Evolutionary conservation across 2,329 filamentous ascomycete species (phyloP), one percentile per base, ranked within the genome.

Genomic region (Fusarium illudens): DNA sequence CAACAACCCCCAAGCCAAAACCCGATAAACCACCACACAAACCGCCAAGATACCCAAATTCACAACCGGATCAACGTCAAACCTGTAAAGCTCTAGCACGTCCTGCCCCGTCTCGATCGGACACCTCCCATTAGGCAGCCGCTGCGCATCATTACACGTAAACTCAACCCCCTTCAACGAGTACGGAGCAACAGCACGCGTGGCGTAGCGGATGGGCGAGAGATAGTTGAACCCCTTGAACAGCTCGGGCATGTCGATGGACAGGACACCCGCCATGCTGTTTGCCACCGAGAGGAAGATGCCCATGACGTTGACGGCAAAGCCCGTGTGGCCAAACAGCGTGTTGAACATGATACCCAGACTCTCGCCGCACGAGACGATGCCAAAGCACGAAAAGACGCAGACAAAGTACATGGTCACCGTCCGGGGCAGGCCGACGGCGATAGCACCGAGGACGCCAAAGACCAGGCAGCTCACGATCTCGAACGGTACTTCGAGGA

Each of bases 321-420:
- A 94, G 2, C 92, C 92, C 0, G 90, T 91, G 73, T 94, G 91
- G 8, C 76, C 77, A 75, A 93, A 92, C 9, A 94, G 79, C 0
- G 91, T 93, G 79, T 93, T 93, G 82, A 94, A 94, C 80, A 93
- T 88, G 73, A 94, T 93, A 1, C 92, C 91, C 1, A 94, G 74
- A 55, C 88, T 91, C 80, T 94, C 92, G 25, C 92, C 92, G 72
- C 90, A 93, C 56, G 83, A 90, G 15, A 92, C 89, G 57, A 94
- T 87, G 68, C 88, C 90, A 73, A 94, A 93, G 66, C 88, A 89
- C 68, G 90, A 87, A 77, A 90, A 92, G 3, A 87, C 83, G 53
- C 85, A 83, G 39, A 91, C 84, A 70, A 93, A 91, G 76, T 90
- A 92, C 76, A 92, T 87, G 62, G 84, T 80, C 0, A 80, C 84